Percentiles rank a stretch among this genome's conserved stretches.
Conservation (phyloP, 2,329 filamentous ascomycete species). For the Emmonsiellopsis sp. region DNA sequence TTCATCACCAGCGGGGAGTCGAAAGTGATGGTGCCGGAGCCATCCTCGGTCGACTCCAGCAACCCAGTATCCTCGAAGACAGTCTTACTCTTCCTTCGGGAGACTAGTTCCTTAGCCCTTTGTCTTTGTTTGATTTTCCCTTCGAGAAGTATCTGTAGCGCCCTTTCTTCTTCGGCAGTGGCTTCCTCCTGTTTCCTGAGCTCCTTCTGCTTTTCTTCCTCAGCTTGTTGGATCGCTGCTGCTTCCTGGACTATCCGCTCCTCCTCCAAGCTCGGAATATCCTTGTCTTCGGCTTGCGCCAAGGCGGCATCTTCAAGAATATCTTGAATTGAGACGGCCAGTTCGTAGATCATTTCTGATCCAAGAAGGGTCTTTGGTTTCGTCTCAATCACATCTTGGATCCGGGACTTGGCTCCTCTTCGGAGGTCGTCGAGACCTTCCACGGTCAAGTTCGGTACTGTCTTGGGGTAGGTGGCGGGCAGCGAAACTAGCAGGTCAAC, state of each 20-base stretch:
- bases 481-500: slow-evolving; percentile 69
- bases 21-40: slow-evolving; percentile 31
- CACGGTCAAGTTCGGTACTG: slow-evolving; percentile 61
- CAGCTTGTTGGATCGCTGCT: slow-evolving; percentile 43
- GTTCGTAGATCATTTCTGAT: slow-evolving; percentile 56
- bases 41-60: slow-evolving; percentile 22
- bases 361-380: slow-evolving; percentile 57
- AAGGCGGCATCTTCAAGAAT: slow-evolving; percentile 78
- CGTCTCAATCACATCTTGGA: slow-evolving; percentile 59
- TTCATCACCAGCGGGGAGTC: slow-evolving; percentile 43
- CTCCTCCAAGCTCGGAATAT: slow-evolving; percentile 78
- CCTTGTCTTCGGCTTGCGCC: slow-evolving; percentile 62
- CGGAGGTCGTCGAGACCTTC: slow-evolving; percentile 56
- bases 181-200: slow-evolving; percentile 32
- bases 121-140: slow-evolving; percentile 28
- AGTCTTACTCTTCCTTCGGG: slow-evolving; percentile 30
- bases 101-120: slow-evolving; percentile 28
- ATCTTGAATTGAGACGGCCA: slow-evolving; percentile 53
- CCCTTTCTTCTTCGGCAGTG: slow-evolving; percentile 30
- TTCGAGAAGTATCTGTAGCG: slow-evolving; percentile 28
- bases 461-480: slow-evolving; percentile 85
- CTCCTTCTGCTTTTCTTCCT: slow-evolving; percentile 42
- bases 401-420: slow-evolving; percentile 60
- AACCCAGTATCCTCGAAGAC: slow-evolving; percentile 22
- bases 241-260: slow-evolving; percentile 78